phyloP scores from a whole-genome alignment of 495 filamentous ascomycete species.

The Penicillium diatomitis region DNA sequence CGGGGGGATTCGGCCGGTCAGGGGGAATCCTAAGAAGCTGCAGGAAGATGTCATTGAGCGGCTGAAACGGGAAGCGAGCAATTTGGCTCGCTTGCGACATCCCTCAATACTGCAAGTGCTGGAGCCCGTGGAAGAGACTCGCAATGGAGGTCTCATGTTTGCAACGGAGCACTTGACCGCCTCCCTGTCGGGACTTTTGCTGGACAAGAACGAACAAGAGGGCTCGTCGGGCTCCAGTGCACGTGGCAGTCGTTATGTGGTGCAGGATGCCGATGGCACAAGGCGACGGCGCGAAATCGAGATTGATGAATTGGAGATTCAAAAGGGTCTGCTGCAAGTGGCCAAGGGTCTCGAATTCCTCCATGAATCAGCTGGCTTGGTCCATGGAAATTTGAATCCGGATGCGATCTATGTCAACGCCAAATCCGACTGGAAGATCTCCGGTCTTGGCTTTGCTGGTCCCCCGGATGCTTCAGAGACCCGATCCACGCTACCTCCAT shows the following conservation, averaged over 20 bases:
- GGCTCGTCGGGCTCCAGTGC: conserved; percentile 47
- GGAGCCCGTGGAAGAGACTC: conserved; percentile 91
- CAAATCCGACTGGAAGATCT: conserved; percentile 98
- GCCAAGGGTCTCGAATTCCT: conserved; percentile 93
- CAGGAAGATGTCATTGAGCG: conserved; percentile 86
- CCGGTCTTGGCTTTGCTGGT: conserved; percentile 81
- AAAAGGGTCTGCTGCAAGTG: conserved; percentile 88
- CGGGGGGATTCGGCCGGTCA: conserved; percentile 48
- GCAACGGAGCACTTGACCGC: conserved; percentile 85
- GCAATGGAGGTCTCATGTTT: conserved; percentile 87
- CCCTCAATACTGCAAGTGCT: conserved; percentile 86
- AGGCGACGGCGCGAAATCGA: conserved; percentile 74
- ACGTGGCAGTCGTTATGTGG: conserved; percentile 67
- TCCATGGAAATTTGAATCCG: conserved; percentile 90
- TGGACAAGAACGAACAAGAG: conserved; percentile 90
- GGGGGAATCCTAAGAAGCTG: conserved; percentile 62
- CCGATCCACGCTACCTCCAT: conserved; percentile 58
- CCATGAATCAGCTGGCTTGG: conserved; percentile 88
- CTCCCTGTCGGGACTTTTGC: conserved; percentile 70
- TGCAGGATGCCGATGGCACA: conserved; percentile 67
- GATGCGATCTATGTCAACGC: conserved; percentile 93
- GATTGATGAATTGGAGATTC: conserved; percentile 95
- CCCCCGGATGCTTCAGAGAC: conserved; percentile 61
- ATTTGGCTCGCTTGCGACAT: conserved; percentile 77
- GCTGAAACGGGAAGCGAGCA: conserved; percentile 81